Evolutionary conservation across 1,284 basidiomycete species (phyloP), one percentile per base, ranked within the genome.

Genomic region (Puccinia coronata): DNA sequence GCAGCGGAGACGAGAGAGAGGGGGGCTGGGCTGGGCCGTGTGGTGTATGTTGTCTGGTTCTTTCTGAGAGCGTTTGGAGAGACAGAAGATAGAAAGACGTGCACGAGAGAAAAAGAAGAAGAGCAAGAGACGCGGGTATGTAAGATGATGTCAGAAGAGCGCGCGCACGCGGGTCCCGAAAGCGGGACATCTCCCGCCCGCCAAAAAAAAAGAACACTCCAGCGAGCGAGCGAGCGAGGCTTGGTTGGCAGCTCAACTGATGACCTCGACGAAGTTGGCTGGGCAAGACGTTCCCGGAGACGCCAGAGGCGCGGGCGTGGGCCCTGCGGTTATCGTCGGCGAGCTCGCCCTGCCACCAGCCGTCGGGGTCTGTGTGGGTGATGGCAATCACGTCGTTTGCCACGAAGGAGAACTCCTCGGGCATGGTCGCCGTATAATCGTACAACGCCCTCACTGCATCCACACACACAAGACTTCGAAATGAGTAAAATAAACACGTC

Each of bases 371-470:
- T 20, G 93, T 95, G 61, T 91, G 89, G 1, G 93, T 96, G 4
- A 96, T 94, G 12, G 94, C 95, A 84, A 97, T 96, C 82, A 96
- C 92, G 86, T 96, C 95, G 6, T 92, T 93, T 31, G 91, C 89
- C 84, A 94, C 93, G 90, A 96, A 96, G 86, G 86, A 96, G 93
- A 87, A 86, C 86, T 96, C 94, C 85, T 94, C 92, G 3, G 92
- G 91, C 82, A 93, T 93, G 25, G 92, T 91, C 31, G 95, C 95
- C 20, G 88, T 87, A 84, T 98, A 98, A 86, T 97, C 94, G 86
- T 95, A 98, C 84, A 98, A 87, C 49, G 96, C 96, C 88, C 93
- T 93, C 82, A 96, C 94, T 93, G 83, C 41, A 84, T 28, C 55
- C 55, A 8, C 55, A 59, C 9, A 59, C 28, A 59, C 8, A 11